These are phyloP conservation scores for Cucurbita maxima DNA, from an alignment of 306 rosid genomes.

Conservation along the genomic window DNA sequence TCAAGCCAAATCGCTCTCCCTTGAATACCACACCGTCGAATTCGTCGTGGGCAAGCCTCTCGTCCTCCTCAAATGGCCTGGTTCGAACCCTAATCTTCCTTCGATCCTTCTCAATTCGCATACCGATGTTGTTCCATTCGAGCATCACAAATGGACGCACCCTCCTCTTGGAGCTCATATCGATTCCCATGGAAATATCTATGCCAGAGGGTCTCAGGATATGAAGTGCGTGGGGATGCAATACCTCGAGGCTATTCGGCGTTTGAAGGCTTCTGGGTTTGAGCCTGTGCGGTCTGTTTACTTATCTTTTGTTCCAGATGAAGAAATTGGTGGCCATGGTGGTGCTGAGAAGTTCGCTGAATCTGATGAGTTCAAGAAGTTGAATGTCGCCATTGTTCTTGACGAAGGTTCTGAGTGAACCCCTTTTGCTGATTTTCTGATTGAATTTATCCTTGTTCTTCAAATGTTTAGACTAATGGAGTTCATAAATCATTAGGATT, in stretches of 20 bases:
- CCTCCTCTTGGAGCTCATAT: conserved; percentile 57
- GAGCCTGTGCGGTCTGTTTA: conserved; percentile 40
- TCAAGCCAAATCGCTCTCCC: conserved; percentile 49
- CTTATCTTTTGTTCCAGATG: conserved; percentile 70
- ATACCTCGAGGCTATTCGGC: conserved; percentile 75
- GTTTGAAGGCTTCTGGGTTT: conserved; percentile 35
- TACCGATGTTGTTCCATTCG: conserved; percentile 76
- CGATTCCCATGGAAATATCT: conserved; percentile 31
- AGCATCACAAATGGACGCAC: conserved; percentile 55
- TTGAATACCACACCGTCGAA: conserved; percentile 48
- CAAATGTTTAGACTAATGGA: background rate
- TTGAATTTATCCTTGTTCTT: background rate
- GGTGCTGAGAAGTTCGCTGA: conserved; percentile 46
- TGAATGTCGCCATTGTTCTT: conserved; percentile 67
- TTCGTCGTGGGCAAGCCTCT: conserved; percentile 52
- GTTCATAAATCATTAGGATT: conserved; percentile 28
- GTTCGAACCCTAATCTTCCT: conserved; percentile 43
- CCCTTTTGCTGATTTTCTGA: background rate
- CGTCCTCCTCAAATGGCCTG: conserved; percentile 67
- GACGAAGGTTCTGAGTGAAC: conserved; percentile 49
- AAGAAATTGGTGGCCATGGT: conserved; percentile 74
- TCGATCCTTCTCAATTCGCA: conserved; percentile 80
- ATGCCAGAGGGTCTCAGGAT: conserved; percentile 82
- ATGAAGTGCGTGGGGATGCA: conserved; percentile 95
- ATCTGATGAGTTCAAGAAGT: conserved; percentile 30